These are phyloP conservation scores for Pistacia vera DNA, from an alignment of 345 rosid species.

Conservation along the genomic window DNA sequence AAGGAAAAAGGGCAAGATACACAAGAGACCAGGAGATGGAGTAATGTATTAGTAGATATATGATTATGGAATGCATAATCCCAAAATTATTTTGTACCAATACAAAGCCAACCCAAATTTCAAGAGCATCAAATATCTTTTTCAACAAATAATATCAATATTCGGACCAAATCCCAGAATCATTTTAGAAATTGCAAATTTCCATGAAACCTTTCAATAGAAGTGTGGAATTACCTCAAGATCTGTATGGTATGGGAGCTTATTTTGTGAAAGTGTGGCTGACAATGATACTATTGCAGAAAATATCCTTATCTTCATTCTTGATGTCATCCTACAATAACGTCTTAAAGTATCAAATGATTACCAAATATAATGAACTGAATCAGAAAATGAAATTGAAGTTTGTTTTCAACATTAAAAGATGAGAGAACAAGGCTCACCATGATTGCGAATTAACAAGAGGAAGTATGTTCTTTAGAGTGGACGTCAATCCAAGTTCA, in stretches of 20 bases:
- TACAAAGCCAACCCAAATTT: not conserved
- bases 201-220: not conserved
- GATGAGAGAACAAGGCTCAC: slow-evolving; percentile 35
- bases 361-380: not conserved
- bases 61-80: not conserved
- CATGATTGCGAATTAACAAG: slow-evolving; percentile 55
- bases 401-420: slow-evolving; percentile 1
- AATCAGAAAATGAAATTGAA: not conserved
- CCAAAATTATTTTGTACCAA: not conserved
- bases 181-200: not conserved
- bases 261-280: slow-evolving; percentile 70
- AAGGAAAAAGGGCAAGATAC: slow-evolving; percentile 8
- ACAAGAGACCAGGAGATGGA: not conserved
- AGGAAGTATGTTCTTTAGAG: slow-evolving; percentile 54
- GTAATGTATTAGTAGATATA: not conserved
- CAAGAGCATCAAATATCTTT: not conserved
- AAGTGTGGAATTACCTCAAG: slow-evolving; percentile 47
- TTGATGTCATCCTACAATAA: slow-evolving; percentile 62
- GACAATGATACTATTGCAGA: slow-evolving; percentile 58
- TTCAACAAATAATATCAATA: not conserved
- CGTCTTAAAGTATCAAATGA: slow-evolving; percentile 16
- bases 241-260: slow-evolving; percentile 65
- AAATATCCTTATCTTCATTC: slow-evolving; percentile 50
- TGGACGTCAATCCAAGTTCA: slow-evolving; percentile 45
- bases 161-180: not conserved